These are phyloP conservation scores for Puccinia horiana DNA, from an alignment of 1,284 basidiomycete genomes.

Conservation along the genomic window DNA sequence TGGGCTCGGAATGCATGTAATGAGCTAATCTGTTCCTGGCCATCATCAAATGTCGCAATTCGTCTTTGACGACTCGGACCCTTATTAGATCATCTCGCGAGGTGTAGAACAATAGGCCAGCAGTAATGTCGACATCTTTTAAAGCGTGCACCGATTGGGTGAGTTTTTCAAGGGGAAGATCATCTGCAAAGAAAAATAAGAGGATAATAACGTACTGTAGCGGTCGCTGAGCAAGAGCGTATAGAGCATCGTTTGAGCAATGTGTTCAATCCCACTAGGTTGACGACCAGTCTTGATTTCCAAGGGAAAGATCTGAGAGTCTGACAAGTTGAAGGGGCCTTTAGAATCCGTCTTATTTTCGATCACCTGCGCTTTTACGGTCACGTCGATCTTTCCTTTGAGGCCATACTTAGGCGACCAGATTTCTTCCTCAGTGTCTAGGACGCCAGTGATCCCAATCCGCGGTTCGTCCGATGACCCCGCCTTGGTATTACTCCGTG, in stretches of 20 bases:
- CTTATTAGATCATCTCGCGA: constrained; percentile 82
- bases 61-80: constrained; percentile 75
- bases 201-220: constrained; percentile 65
- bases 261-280: constrained; percentile 79
- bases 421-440: constrained; percentile 94
- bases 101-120: constrained; percentile 90
- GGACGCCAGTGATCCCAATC: constrained; percentile 67
- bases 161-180: not conserved
- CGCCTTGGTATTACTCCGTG: constrained; percentile 61
- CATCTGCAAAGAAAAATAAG: not conserved
- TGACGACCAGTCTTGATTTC: constrained; percentile 93
- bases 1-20: constrained; percentile 63
- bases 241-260: constrained; percentile 97
- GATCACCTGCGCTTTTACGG: constrained; percentile 70
- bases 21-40: constrained; percentile 82
- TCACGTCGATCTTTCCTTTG: constrained; percentile 93
- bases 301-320: constrained; percentile 66
- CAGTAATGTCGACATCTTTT: constrained; percentile 63
- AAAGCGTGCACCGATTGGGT: not conserved
- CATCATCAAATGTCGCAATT: constrained; percentile 78
- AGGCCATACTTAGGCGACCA: constrained; percentile 93
- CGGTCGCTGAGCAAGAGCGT: constrained; percentile 87
- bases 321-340: not conserved
- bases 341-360: constrained; percentile 55
- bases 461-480: constrained; percentile 62